phyloP scores from a whole-genome alignment of 345 rosid species.

The Boechera stricta region DNA sequence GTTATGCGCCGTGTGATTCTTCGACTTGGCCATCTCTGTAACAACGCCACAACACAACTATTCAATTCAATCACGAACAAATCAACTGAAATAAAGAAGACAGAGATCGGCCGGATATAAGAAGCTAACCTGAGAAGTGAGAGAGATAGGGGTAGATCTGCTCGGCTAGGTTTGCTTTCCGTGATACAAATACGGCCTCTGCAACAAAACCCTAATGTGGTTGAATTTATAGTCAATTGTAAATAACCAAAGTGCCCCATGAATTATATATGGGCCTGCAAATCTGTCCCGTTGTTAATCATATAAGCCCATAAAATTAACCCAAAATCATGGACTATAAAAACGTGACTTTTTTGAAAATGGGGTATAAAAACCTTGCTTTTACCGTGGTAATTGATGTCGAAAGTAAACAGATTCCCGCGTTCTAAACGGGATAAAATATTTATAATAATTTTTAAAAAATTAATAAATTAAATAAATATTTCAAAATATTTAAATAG shows the following conservation, averaged over 20 bases:
- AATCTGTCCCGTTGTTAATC: not conserved
- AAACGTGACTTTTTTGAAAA: no score
- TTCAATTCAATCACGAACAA: not conserved
- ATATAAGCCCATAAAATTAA: not conserved
- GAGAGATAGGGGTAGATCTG: constrained; percentile 21
- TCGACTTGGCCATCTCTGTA: constrained; percentile 96
- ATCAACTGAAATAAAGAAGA: not conserved
- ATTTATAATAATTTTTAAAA: no score
- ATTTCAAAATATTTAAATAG: no score
- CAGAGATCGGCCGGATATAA: not conserved
- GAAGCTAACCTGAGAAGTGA: constrained; percentile 15
- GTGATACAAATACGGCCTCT: constrained; percentile 28
- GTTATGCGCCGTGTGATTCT: constrained; percentile 99
- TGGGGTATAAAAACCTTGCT: no score
- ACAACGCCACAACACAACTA: not conserved
- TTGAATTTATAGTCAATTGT: not conserved
- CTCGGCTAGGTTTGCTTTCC: constrained; percentile 24
- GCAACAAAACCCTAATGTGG: constrained; percentile 23
- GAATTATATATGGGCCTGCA: not conserved
- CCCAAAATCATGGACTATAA: not conserved
- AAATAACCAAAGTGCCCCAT: constrained; percentile 15
- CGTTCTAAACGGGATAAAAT: no score
- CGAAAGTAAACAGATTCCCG: no score
- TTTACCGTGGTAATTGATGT: no score
- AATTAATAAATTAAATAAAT: no score